Conservation (phyloP, 2,329 filamentous ascomycete species). For the Fusarium drepaniforme region DNA sequence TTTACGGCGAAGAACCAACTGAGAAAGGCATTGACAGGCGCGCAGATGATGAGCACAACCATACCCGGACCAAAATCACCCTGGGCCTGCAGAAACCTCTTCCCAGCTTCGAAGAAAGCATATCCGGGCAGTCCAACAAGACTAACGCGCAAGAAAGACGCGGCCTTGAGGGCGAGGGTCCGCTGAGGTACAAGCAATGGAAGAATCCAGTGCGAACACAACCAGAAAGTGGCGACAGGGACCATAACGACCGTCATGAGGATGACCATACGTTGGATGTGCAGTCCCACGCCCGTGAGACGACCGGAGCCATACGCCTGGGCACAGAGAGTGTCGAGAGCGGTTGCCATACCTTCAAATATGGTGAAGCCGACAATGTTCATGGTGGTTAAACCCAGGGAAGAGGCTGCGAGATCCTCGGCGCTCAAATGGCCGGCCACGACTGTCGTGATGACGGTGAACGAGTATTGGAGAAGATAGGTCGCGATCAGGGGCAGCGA, state of each 20-base stretch:
- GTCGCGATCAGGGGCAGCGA: constrained; percentile 64
- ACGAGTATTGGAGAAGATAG: constrained; percentile 67
- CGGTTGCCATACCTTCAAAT: constrained; percentile 46
- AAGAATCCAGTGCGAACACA: constrained; percentile 61
- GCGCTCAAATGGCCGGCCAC: constrained; percentile 65
- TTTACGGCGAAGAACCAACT: constrained; percentile 62
- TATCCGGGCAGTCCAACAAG: constrained; percentile 65
- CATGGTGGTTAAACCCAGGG: constrained; percentile 64
- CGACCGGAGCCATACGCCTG: constrained; percentile 54
- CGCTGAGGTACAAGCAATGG: constrained; percentile 60
- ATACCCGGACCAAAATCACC: constrained; percentile 65
- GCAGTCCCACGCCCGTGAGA: constrained; percentile 61
- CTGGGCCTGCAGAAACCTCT: constrained; percentile 67
- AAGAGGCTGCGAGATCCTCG: constrained; percentile 66
- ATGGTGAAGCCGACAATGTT: constrained; percentile 67
- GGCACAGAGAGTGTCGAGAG: constrained; percentile 44
- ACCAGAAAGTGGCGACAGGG: constrained; percentile 63
- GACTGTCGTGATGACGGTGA: constrained; percentile 63
- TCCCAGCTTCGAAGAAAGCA: constrained; percentile 65
- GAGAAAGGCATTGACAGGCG: constrained; percentile 61
- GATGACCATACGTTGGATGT: constrained; percentile 66
- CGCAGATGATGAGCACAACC: constrained; percentile 59
- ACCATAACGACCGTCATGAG: constrained; percentile 62
- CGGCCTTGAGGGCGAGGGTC: constrained; percentile 61
- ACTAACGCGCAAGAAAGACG: constrained; percentile 61